phyloP scores from a whole-genome alignment of 352 stramenopile genomes.

The Phytophthora tubulina region DNA sequence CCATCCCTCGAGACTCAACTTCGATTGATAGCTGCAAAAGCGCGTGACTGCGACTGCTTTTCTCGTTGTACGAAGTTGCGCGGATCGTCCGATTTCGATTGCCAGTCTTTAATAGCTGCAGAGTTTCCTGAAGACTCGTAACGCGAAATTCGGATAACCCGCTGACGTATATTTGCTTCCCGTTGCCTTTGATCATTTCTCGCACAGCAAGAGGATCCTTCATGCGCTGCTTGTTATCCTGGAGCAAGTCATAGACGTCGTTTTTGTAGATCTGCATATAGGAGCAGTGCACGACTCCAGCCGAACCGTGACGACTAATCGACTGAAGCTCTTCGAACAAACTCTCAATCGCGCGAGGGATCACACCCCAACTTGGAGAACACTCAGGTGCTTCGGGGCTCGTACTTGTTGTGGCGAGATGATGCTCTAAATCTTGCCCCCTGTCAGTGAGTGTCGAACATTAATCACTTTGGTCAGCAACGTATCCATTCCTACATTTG shows the following conservation, averaged over 20 bases:
- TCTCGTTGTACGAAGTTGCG: constrained; percentile 89
- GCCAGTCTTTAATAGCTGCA: constrained; percentile 80
- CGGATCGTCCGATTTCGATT: constrained; percentile 90
- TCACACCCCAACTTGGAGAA: constrained; percentile 70
- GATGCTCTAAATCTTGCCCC: constrained; percentile 67
- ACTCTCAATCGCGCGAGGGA: constrained; percentile 85
- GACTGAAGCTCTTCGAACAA: constrained; percentile 82
- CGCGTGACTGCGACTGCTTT: constrained; percentile 88
- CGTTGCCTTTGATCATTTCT: constrained; percentile 82
- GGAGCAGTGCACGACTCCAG: constrained; percentile 85
- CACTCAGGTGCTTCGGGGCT: constrained; percentile 7
- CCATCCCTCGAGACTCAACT: constrained; percentile 75
- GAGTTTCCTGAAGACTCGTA: constrained; percentile 76
- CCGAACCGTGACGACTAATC: constrained; percentile 58
- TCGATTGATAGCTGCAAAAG: constrained; percentile 87
- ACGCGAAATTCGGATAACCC: constrained; percentile 92
- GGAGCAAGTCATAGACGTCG: constrained; percentile 79
- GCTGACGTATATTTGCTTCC: constrained; percentile 90
- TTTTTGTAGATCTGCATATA: constrained; percentile 95
- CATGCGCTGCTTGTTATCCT: constrained; percentile 66
- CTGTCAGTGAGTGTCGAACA: constrained; percentile 18
- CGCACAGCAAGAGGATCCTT: constrained; percentile 63
- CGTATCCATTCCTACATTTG: neutral
- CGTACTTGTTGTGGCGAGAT: constrained; percentile 29
- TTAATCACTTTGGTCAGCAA: constrained; percentile 6